Evolutionary conservation across 2,329 filamentous ascomycete genomes (phyloP), one percentile per base, ranked within the genome.

Genomic region (Didymella lethalis): DNA sequence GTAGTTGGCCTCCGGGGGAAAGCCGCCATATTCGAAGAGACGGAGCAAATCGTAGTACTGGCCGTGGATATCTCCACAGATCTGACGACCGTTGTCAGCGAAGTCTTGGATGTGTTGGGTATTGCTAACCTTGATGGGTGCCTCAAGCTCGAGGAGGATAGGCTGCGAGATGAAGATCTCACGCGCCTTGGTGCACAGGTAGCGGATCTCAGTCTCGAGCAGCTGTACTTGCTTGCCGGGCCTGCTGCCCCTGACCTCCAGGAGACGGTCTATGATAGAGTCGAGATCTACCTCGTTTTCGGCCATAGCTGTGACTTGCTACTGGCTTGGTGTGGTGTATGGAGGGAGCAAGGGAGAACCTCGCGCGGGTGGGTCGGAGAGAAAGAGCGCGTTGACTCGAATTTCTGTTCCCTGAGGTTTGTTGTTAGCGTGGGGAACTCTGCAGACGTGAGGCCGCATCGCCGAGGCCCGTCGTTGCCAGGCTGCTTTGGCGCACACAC

Each of bases 121-220:
- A 29, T 20, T 48, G 77, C 84, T 73, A 85, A 97, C 94, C 93
- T 99, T 99, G 82, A 99, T 98, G 63, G 95, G 95, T 76, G 95
- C 95, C 82, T 98, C 95, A 49, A 99, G 87, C 84, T 99, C 95
- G 68, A 99, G 88, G 69, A 99, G 85, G 75, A 98, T 98, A 68
- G 95, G 95, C 84, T 99, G 95, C 64, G 93, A 97, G 81, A 99
- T 98, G 85, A 99, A 98, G 75, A 99, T 98, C 84, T 99, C 95
- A 68, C 95, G 90, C 64, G 94, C 93, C 85, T 98, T 98, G 78
- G 94, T 97, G 87, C 95, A 99, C 67, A 99, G 88, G 81, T 88
- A 97, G 77, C 94, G 90, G 72, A 99, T 99, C 83, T 98, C 95
- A 62, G 92, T 89, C 81, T 99, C 95, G 68, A 97, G 85, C 69